phyloP scores from a whole-genome alignment of 805 yeast genomes.

The Yarrowia deformans region DNA sequence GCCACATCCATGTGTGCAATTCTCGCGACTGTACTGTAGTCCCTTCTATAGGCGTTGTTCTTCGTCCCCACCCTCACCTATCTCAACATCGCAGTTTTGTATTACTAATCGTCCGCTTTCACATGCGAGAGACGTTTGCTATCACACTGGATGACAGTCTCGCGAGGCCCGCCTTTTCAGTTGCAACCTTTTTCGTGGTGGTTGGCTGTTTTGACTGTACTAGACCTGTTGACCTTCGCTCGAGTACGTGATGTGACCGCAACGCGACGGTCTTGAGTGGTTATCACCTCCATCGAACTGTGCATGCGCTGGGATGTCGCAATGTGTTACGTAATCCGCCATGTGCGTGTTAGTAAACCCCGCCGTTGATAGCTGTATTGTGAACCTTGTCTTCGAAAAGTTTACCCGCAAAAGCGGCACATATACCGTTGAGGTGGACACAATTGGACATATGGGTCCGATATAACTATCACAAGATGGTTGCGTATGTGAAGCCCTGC shows the following conservation, averaged over 20 bases:
- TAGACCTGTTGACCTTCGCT: too few relatives aligned
- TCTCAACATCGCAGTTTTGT: background rate
- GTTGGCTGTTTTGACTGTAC: too few relatives aligned
- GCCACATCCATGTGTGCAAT: too few relatives aligned
- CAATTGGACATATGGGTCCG: background rate
- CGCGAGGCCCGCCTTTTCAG: too few relatives aligned
- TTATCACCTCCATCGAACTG: background rate
- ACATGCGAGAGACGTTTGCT: background rate
- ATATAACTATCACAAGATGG: background rate
- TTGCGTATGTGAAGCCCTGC: background rate
- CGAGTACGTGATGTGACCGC: too few relatives aligned
- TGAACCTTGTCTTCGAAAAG: background rate
- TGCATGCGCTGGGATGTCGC: too few relatives aligned
- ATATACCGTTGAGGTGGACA: background rate
- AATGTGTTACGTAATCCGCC: background rate
- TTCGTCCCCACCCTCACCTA: background rate
- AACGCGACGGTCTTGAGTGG: background rate
- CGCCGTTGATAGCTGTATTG: too few relatives aligned
- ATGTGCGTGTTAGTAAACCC: background rate
- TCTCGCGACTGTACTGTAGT: too few relatives aligned
- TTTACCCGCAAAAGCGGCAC: background rate
- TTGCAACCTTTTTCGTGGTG: too few relatives aligned
- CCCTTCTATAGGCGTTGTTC: background rate
- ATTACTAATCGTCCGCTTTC: constrained; percentile 2
- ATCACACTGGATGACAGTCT: background rate